Base-by-base conservation (phyloP, 2,329 filamentous ascomycete genomes). In the Claviceps arundinis region DNA sequence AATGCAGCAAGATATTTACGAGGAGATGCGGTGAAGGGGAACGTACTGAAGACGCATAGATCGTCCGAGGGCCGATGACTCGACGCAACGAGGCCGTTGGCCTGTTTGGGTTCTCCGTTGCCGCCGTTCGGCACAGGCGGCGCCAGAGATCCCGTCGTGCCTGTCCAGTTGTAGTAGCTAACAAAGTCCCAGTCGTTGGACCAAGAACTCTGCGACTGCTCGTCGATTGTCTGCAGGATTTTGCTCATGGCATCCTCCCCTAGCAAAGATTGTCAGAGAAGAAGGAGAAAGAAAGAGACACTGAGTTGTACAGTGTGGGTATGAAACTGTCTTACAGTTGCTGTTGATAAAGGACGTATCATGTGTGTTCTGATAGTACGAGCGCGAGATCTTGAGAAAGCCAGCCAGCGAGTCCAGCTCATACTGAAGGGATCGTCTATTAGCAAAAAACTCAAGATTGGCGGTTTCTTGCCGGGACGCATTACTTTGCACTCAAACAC, bases 401-500 rank as follows among this genome's bases (percentile, higher is more conserved):
- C 87, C 82, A 0, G 89, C 89, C 2, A 95, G 77, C 7, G 87
- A 91, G 70, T 95, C 89, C 40, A 95, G 79, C 68, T 95, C 89
- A 67, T 91, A 95, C 69, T 95, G 14, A 34, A 16, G 2, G 11
- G 1, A 30, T 34, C 17, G 13, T 46, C 7, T 0, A n/a, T 34
- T 7, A 44, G 22, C 7, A 26, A 44, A 13, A 17, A 41, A n/a
- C 7, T 8, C n/a, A 41, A 19, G 16, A 19, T 2, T 19, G 19
- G 17, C 2, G 9, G 13, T 42, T 42, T 11, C 19, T 19, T 42
- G 9, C 9, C 9, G 17, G n/a, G n/a, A 42, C 17, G 40, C 3
- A 9, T 22, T 55, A 59, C 60, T 56, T 62, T 63, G 59, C 61
- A 63, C 48, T 62, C 61, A 37, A 62, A 62, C 0, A 63, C 61